These are phyloP conservation scores for Cytospora mali DNA, from an alignment of 2,329 filamentous ascomycete species.

Conservation along the genomic window DNA sequence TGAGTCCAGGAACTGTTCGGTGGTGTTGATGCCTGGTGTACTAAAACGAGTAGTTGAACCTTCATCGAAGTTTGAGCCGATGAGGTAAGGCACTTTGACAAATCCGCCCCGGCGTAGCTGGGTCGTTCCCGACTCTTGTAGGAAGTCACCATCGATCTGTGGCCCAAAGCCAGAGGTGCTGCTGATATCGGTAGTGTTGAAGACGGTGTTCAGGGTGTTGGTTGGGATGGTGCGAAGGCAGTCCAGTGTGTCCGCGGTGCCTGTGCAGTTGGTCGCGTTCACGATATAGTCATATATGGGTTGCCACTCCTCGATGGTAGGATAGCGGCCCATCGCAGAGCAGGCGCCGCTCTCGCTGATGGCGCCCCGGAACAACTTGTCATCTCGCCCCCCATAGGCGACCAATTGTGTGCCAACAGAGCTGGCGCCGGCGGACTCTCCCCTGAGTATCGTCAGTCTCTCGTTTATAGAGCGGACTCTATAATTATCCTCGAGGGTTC, in stretches of 20 bases:
- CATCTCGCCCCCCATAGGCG: slow-evolving; percentile 44
- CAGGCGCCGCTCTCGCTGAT: slow-evolving; percentile 30
- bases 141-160: slow-evolving; percentile 24
- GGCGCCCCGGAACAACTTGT: slow-evolving; percentile 46
- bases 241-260: slow-evolving; percentile 13
- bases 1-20: not conserved
- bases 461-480: not conserved
- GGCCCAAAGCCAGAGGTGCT: slow-evolving; percentile 5
- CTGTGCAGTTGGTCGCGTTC: slow-evolving; percentile 11
- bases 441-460: slow-evolving; percentile 37
- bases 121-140: slow-evolving; percentile 6
- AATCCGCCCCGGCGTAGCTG: slow-evolving; percentile 2
- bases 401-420: slow-evolving; percentile 37
- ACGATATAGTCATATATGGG: slow-evolving; percentile 22
- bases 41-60: slow-evolving; percentile 9
- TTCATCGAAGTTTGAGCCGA: slow-evolving; percentile 19
- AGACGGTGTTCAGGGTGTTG: slow-evolving; percentile 7
- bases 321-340: not conserved
- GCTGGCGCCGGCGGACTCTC: slow-evolving; percentile 49
- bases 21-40: slow-evolving; percentile 15
- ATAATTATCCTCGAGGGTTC: not conserved
- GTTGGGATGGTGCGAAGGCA: slow-evolving; percentile 24
- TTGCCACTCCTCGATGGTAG: slow-evolving; percentile 23
- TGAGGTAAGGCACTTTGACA: slow-evolving; percentile 18
- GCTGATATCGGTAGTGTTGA: slow-evolving; percentile 21